These are phyloP conservation scores for Xanthoconium stramineum DNA, from an alignment of 768 basidiomycete species.

Conservation along the genomic window DNA sequence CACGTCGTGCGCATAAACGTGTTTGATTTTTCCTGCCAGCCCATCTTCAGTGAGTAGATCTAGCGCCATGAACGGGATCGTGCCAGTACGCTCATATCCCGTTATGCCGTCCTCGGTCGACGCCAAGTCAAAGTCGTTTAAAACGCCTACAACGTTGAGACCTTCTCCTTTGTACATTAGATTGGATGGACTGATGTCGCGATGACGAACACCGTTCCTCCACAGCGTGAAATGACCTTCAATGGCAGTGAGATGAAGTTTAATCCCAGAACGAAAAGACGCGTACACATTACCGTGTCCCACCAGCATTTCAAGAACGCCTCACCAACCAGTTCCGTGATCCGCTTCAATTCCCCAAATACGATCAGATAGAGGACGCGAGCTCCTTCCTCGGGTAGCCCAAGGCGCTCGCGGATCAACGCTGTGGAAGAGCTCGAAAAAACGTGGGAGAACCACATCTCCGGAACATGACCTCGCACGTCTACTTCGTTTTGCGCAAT, in stretches of 20 bases:
- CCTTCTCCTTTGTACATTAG: neutral
- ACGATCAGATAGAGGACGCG: neutral
- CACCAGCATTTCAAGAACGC: neutral
- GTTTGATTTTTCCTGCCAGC: neutral
- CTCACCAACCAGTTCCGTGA: neutral
- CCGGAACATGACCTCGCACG: neutral
- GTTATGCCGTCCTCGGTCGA: neutral
- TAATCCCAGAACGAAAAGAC: neutral
- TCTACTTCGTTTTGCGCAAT: neutral
- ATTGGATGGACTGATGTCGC: slow-evolving; percentile 1
- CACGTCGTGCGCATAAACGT: neutral
- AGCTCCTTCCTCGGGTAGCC: neutral
- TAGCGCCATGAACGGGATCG: neutral
- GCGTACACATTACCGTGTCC: neutral
- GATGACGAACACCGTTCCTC: neutral
- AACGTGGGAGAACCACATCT: neutral
- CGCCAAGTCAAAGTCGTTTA: slow-evolving; percentile 1
- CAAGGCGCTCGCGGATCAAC: neutral
- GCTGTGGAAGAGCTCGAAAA: neutral
- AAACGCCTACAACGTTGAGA: neutral
- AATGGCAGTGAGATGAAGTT: neutral
- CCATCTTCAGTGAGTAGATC: neutral
- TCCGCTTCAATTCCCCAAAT: neutral
- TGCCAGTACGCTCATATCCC: neutral
- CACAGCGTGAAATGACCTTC: neutral